Conservation (phyloP, 306 rosid genomes). For the Cicer cuneatum region DNA sequence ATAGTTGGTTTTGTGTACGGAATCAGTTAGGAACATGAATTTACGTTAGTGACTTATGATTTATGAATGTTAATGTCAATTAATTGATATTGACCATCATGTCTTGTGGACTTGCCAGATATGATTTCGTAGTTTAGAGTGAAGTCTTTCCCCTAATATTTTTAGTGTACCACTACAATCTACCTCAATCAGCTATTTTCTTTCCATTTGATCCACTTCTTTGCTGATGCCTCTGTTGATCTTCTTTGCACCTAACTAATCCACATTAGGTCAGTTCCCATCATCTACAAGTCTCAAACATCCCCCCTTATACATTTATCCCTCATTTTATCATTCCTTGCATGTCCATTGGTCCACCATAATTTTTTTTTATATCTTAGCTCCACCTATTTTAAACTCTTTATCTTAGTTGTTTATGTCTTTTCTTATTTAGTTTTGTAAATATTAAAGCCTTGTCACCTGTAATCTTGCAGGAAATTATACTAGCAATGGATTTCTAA, state of each 20-base stretch:
- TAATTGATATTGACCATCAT: constrained; percentile 28
- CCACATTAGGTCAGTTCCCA: neutral
- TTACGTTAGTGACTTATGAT: constrained; percentile 5
- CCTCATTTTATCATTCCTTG: neutral
- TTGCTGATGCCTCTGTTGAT: constrained; percentile 2
- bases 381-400: constrained; percentile 17
- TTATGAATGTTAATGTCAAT: constrained; percentile 11
- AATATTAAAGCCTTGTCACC: constrained; percentile 22
- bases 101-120: constrained; percentile 20
- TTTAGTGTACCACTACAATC: neutral
- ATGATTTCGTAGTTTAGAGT: neutral
- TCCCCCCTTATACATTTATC: neutral
- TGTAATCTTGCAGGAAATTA: constrained; percentile 78
- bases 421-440: constrained; percentile 34
- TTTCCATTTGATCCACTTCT: constrained; percentile 7
- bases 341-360: neutral
- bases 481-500: constrained; percentile 93
- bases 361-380: neutral
- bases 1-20: constrained; percentile 10
- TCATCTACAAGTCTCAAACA: neutral
- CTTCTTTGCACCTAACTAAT: neutral
- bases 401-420: constrained; percentile 21
- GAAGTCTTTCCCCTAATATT: neutral
- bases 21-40: constrained; percentile 24
- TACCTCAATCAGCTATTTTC: neutral